Evolutionary conservation across 2,329 filamentous ascomycete genomes (phyloP).

Genomic region (Tolypocladium guangdongense): DNA sequence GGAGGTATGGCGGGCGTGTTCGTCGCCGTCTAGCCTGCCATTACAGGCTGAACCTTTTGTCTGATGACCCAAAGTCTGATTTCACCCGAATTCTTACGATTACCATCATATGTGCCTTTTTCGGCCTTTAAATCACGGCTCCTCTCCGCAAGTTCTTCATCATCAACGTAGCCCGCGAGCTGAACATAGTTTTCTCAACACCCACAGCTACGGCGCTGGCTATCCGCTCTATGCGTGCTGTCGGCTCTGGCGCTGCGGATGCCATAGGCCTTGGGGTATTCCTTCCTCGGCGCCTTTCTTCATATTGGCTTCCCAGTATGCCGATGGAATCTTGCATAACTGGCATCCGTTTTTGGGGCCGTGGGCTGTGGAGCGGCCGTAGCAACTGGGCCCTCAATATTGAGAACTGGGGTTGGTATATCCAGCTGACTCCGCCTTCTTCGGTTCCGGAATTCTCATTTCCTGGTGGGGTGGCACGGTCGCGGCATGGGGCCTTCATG

Average conservation of each 20-base stretch:
- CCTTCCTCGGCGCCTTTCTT: slow-evolving; percentile 38
- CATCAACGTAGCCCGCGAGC: slow-evolving; percentile 50
- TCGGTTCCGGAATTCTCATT: slow-evolving; percentile 41
- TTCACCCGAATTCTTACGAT: slow-evolving; percentile 48
- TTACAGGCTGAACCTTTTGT: slow-evolving; percentile 45
- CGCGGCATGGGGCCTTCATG: slow-evolving; percentile 43
- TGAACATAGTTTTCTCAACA: slow-evolving; percentile 49
- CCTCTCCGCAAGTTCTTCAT: slow-evolving; percentile 59
- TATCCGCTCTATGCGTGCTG: slow-evolving; percentile 51
- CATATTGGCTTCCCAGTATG: slow-evolving; percentile 47
- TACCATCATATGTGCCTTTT: slow-evolving; percentile 51
- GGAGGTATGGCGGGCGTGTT: slow-evolving; percentile 48
- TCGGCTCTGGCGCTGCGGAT: slow-evolving; percentile 36
- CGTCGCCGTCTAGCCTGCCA: slow-evolving; percentile 47
- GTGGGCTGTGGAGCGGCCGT: slow-evolving; percentile 27
- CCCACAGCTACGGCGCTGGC: slow-evolving; percentile 49
- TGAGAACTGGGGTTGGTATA: slow-evolving; percentile 52
- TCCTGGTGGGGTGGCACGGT: slow-evolving; percentile 47
- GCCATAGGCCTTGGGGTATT: slow-evolving; percentile 40
- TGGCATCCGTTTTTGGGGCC: slow-evolving; percentile 44
- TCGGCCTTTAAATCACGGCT: slow-evolving; percentile 52
- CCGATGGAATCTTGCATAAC: slow-evolving; percentile 48
- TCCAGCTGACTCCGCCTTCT: slow-evolving; percentile 50
- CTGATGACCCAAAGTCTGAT: slow-evolving; percentile 38
- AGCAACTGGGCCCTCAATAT: slow-evolving; percentile 37